phyloP scores from a whole-genome alignment of 331 rosid species.

The Erythrophleum ivorense region DNA sequence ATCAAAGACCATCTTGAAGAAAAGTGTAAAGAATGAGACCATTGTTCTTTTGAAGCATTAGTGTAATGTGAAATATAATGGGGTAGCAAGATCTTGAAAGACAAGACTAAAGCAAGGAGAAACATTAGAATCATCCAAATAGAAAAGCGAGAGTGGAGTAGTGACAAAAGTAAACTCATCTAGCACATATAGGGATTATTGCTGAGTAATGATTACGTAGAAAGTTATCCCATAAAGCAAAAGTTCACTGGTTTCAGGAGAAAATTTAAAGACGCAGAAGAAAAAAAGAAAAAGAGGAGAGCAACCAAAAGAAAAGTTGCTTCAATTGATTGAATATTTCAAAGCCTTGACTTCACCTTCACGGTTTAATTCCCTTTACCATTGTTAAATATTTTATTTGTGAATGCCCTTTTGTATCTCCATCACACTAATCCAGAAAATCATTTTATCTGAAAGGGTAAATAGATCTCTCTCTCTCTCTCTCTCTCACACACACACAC shows the following conservation, averaged over 20 bases:
- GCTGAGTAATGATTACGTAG: slow-evolving; percentile 62
- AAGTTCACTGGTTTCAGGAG: slow-evolving; percentile 42
- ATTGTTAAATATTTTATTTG: background rate
- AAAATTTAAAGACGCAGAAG: background rate
- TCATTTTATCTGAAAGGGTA: background rate
- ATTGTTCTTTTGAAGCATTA: slow-evolving; percentile 47
- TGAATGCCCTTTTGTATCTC: background rate
- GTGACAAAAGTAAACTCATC: slow-evolving; percentile 42
- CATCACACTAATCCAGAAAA: background rate
- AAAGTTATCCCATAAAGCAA: slow-evolving; percentile 57
- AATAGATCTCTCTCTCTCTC: background rate
- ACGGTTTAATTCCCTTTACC: slow-evolving; percentile 30
- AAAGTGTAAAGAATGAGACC: slow-evolving; percentile 44
- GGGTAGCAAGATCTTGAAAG: slow-evolving; percentile 41
- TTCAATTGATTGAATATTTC: slow-evolving; percentile 34
- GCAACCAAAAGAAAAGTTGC: slow-evolving; percentile 42
- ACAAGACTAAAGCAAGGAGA: slow-evolving; percentile 44
- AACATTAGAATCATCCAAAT: slow-evolving; percentile 46
- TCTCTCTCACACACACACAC: no score
- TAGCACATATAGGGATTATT: slow-evolving; percentile 43
- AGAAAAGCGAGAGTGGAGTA: slow-evolving; percentile 35
- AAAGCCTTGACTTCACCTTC: slow-evolving; percentile 42
- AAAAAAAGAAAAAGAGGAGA: background rate
- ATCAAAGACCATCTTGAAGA: slow-evolving; percentile 20
- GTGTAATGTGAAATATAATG: slow-evolving; percentile 41